Percentiles rank a stretch among this genome's conserved stretches.
These are phyloP conservation scores for Trichoderma atroviride DNA, from an alignment of 2,329 filamentous ascomycete genomes.

Conservation along the genomic window DNA sequence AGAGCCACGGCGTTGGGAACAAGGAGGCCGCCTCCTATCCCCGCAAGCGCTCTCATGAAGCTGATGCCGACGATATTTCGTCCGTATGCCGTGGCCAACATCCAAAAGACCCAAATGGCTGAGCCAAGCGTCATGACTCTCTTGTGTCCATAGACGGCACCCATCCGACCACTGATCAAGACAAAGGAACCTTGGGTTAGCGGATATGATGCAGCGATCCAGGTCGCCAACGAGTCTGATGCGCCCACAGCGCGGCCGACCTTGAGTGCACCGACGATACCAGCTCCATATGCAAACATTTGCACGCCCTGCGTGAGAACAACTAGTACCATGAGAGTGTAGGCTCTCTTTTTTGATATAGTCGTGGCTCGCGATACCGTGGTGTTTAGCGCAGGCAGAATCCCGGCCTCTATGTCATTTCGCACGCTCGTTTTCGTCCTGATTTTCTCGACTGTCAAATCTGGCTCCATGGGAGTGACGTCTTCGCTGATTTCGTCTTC, in stretches of 20 bases:
- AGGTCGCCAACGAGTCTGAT: background rate
- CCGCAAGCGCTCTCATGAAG: conserved; percentile 1
- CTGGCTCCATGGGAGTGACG: background rate
- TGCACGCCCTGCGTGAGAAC: background rate
- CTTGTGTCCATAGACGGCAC: conserved; percentile 1
- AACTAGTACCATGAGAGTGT: background rate
- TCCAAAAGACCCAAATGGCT: background rate
- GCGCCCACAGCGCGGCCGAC: background rate
- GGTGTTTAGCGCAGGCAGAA: background rate
- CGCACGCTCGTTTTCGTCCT: background rate
- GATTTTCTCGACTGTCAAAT: background rate
- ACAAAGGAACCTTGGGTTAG: conserved; percentile 6
- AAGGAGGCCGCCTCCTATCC: background rate
- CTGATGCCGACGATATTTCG: background rate
- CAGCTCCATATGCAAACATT: conserved; percentile 5
- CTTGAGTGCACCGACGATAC: background rate
- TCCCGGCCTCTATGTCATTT: background rate
- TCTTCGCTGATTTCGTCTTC: background rate
- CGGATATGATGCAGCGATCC: background rate
- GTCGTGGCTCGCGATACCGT: background rate
- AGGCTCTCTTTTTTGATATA: background rate
- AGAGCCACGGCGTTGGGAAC: background rate
- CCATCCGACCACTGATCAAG: background rate
- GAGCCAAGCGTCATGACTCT: background rate
- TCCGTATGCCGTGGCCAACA: background rate